These are phyloP conservation scores for Lactifluus echinatus DNA, from an alignment of 768 basidiomycete genomes.

Conservation along the genomic window DNA sequence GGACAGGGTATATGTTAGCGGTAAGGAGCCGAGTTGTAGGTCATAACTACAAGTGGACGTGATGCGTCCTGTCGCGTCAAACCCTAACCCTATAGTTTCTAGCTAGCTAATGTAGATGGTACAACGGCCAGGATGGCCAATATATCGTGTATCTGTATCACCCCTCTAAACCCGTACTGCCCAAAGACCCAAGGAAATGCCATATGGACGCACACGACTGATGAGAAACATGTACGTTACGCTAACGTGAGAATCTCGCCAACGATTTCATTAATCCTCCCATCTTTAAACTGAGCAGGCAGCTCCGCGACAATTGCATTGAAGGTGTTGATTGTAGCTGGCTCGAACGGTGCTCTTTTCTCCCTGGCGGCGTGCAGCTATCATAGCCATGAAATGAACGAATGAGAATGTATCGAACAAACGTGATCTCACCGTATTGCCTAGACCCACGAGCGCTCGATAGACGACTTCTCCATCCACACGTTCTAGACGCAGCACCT, in stretches of 20 bases:
- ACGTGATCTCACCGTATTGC: conserved; percentile 63
- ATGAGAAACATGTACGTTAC: conserved; percentile 20
- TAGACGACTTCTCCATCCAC: conserved; percentile 65
- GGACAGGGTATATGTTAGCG: background rate
- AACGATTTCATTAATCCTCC: conserved; percentile 44
- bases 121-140: too few relatives aligned
- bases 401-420: too few relatives aligned
- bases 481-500: conserved; percentile 40
- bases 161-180: background rate
- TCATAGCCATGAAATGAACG: background rate
- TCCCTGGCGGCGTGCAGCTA: conserved; percentile 45
- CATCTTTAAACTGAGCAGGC: conserved; percentile 46
- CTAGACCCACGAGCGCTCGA: conserved; percentile 61
- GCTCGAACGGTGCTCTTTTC: conserved; percentile 30
- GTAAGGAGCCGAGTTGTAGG: too few relatives aligned
- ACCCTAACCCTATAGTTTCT: too few relatives aligned
- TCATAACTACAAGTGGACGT: too few relatives aligned
- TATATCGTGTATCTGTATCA: too few relatives aligned
- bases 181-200: background rate
- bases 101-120: too few relatives aligned
- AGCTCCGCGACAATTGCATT: conserved; percentile 33
- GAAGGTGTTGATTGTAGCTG: conserved; percentile 35
- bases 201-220: background rate
- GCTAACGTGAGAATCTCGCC: conserved; percentile 41
- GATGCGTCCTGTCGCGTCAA: too few relatives aligned